Evolutionary conservation across 2,329 filamentous ascomycete species (phyloP).

Genomic region (Penicillium sp.): DNA sequence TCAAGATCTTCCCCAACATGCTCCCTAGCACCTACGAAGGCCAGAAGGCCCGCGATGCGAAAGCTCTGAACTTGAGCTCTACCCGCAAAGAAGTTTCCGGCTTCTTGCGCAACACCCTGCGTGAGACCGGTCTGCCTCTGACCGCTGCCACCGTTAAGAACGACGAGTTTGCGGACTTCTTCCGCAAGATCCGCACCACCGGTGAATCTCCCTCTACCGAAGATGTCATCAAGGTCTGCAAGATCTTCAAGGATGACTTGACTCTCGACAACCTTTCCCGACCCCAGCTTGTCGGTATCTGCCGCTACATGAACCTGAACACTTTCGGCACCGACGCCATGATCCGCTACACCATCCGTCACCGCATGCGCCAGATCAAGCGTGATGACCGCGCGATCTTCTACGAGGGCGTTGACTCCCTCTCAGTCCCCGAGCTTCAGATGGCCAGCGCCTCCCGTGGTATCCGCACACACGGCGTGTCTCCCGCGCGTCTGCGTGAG

Average conservation of each 20-base stretch:
- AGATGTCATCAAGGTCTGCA: conserved; percentile 98
- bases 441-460: conserved; percentile 88
- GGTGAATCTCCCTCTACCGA: conserved; percentile 84
- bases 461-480: conserved; percentile 88
- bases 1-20: conserved; percentile 95
- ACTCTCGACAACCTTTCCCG: conserved; percentile 96
- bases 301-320: conserved; percentile 96
- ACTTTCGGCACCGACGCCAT: conserved; percentile 97
- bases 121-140: conserved; percentile 89
- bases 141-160: conserved; percentile 81
- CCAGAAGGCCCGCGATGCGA: conserved; percentile 85
- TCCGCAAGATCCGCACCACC: conserved; percentile 90
- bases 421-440: conserved; percentile 92
- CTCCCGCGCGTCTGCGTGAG: conserved; percentile 80
- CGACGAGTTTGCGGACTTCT: conserved; percentile 94
- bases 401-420: conserved; percentile 87
- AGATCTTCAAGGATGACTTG: conserved; percentile 96
- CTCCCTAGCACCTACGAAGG: conserved; percentile 96
- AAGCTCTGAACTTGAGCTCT: conserved; percentile 75
- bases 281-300: conserved; percentile 95
- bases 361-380: conserved; percentile 99
- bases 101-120: conserved; percentile 84
- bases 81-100: conserved; percentile 91
- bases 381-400: conserved; percentile 92
- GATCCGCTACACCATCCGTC: conserved; percentile 93